Conservation (phyloP, 768 basidiomycete genomes). For the Tulasnella sp. region DNA sequence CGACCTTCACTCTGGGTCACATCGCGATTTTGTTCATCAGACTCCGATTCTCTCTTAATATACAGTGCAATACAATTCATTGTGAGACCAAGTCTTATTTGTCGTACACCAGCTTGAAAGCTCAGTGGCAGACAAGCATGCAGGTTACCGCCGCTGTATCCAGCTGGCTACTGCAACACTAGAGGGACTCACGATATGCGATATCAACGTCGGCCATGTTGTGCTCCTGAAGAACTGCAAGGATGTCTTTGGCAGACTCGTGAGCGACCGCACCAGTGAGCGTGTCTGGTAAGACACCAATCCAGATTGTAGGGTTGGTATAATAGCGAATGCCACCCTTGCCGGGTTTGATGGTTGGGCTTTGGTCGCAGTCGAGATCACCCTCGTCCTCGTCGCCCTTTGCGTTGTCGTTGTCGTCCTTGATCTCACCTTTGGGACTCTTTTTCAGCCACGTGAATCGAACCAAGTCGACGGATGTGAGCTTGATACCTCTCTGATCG, state of each 20-base stretch:
- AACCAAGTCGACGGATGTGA: constrained; percentile 21
- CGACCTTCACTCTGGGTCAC: no score
- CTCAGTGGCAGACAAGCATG: constrained; percentile 22
- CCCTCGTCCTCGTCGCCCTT: neutral
- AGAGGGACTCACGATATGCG: constrained; percentile 8
- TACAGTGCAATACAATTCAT: no score
- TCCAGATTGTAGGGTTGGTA: constrained; percentile 9
- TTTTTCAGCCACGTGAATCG: constrained; percentile 24
- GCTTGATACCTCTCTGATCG: constrained; percentile 16
- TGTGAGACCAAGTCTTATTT: no score
- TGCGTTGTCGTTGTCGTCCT: constrained; percentile 17
- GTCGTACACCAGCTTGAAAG: constrained; percentile 24
- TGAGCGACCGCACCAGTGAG: neutral
- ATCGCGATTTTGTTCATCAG: no score
- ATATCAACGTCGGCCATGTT: constrained; percentile 9
- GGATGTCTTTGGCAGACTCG: constrained; percentile 3
- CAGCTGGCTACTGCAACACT: no score
- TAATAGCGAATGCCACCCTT: neutral
- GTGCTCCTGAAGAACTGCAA: neutral
- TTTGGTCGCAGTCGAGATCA: constrained; percentile 16
- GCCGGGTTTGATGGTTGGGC: constrained; percentile 22
- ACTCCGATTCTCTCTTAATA: no score
- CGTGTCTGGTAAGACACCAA: constrained; percentile 12
- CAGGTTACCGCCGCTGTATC: constrained; percentile 29
- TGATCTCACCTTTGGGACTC: constrained; percentile 17